These are phyloP conservation scores for Lipomyces yamadae DNA, from an alignment of 805 yeast genomes.

Conservation along the genomic window DNA sequence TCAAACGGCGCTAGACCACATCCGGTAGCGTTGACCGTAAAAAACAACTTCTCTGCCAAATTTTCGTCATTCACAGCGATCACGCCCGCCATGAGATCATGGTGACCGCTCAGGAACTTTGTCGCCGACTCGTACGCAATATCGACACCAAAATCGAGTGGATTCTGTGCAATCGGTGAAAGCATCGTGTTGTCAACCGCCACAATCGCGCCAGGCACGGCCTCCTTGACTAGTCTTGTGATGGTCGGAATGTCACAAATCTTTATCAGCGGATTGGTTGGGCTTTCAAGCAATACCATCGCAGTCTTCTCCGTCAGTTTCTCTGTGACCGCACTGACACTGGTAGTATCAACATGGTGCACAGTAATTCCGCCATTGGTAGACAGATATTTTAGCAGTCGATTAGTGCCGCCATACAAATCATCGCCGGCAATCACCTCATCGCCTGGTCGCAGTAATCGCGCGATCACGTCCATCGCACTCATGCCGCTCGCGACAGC, in stretches of 20 bases:
- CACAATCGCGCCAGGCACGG: slow-evolving; percentile 69
- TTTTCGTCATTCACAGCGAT: slow-evolving; percentile 69
- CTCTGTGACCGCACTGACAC: slow-evolving; percentile 62
- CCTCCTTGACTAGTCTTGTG: slow-evolving; percentile 65
- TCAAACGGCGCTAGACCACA: slow-evolving; percentile 92
- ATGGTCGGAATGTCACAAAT: slow-evolving; percentile 78
- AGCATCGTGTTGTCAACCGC: slow-evolving; percentile 97
- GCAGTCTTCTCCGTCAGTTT: slow-evolving; percentile 63
- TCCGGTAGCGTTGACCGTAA: slow-evolving; percentile 86
- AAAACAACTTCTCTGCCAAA: slow-evolving; percentile 71
- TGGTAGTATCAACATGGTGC: slow-evolving; percentile 80
- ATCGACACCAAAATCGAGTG: slow-evolving; percentile 85
- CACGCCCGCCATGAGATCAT: slow-evolving; percentile 95
- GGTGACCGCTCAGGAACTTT: slow-evolving; percentile 75
- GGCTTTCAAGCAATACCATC: slow-evolving; percentile 85
- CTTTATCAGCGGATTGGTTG: slow-evolving; percentile 91
- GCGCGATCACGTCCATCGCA: slow-evolving; percentile 81
- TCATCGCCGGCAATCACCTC: slow-evolving; percentile 95
- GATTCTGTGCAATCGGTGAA: slow-evolving; percentile 86
- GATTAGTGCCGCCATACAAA: slow-evolving; percentile 90
- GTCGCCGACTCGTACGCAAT: slow-evolving; percentile 94
- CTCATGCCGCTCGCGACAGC: slow-evolving; percentile 95
- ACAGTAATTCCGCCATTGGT: slow-evolving; percentile 68
- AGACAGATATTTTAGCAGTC: slow-evolving; percentile 74
- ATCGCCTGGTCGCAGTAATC: slow-evolving; percentile 78